These are phyloP conservation scores for Sanghuangporus weigelae DNA, from an alignment of 1,284 basidiomycete species.

Conservation along the genomic window DNA sequence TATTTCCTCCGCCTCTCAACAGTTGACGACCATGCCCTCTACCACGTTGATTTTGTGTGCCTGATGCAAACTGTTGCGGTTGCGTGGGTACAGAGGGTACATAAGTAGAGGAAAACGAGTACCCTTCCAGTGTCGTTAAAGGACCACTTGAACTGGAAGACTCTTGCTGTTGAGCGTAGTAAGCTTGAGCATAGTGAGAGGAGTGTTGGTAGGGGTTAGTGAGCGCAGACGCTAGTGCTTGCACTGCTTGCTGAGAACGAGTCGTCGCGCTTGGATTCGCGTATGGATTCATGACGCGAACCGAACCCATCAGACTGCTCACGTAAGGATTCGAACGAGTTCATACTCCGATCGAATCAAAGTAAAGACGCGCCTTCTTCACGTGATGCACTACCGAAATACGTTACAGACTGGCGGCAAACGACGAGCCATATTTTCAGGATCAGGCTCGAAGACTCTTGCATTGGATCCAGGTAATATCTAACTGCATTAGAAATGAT, in stretches of 20 bases:
- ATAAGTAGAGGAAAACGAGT: conserved; percentile 19
- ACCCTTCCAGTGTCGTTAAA: conserved; percentile 15
- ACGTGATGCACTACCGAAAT: neutral
- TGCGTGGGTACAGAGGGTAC: conserved; percentile 9
- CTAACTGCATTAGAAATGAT: neutral
- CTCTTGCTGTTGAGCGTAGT: conserved; percentile 12
- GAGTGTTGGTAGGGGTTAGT: conserved; percentile 16
- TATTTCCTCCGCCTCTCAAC: neutral
- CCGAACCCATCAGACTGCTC: neutral
- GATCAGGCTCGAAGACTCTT: neutral
- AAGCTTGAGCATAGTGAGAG: conserved; percentile 20
- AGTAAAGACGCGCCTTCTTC: neutral
- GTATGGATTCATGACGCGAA: conserved; percentile 6
- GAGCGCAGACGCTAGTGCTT: conserved; percentile 8
- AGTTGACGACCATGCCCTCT: neutral
- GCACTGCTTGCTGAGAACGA: conserved; percentile 11
- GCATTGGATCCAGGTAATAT: neutral
- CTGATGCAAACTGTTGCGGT: conserved; percentile 1
- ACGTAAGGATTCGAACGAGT: neutral
- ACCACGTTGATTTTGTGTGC: neutral
- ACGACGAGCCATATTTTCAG: neutral
- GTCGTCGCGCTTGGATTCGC: neutral
- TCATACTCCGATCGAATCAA: neutral
- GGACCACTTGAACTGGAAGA: neutral
- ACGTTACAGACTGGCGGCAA: neutral